phyloP scores from a whole-genome alignment of 352 stramenopile genomes.

The Detonula confervacea region DNA sequence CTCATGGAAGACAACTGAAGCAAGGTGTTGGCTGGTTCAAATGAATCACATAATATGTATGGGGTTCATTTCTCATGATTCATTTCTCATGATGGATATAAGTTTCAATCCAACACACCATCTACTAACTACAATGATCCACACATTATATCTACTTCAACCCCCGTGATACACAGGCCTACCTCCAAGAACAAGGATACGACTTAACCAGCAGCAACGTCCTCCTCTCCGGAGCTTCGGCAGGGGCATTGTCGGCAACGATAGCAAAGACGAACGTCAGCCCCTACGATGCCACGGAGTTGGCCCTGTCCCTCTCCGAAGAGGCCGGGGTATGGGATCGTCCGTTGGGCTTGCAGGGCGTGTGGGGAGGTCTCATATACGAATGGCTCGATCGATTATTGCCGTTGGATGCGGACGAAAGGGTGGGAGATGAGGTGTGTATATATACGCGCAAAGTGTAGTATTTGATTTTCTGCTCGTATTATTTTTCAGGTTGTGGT shows the following conservation, averaged over 20 bases:
- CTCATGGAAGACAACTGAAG: too few species aligned
- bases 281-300: conserved; percentile 79
- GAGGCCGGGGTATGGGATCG: conserved; percentile 83
- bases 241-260: conserved; percentile 84
- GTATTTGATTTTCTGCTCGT: too few species aligned
- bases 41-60: too few species aligned
- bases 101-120: too few species aligned
- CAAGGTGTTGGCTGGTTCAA: too few species aligned
- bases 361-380: conserved; percentile 86
- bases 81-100: too few species aligned
- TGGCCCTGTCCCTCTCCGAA: conserved; percentile 78
- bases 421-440: conserved; percentile 43
- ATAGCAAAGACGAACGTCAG: conserved; percentile 75
- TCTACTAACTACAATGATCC: too few species aligned
- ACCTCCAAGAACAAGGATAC: conserved; percentile 76
- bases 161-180: conserved; percentile 45
- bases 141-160: too few species aligned
- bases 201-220: conserved; percentile 63
- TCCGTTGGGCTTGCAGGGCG: conserved; percentile 76
- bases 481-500: too few species aligned
- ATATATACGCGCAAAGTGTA: too few species aligned
- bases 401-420: conserved; percentile 68
- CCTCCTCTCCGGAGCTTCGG: conserved; percentile 78
- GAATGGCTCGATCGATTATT: conserved; percentile 85
- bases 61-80: too few species aligned